Base-by-base conservation (phyloP, 805 yeast species). In the Debaryomyces castellii region DNA sequence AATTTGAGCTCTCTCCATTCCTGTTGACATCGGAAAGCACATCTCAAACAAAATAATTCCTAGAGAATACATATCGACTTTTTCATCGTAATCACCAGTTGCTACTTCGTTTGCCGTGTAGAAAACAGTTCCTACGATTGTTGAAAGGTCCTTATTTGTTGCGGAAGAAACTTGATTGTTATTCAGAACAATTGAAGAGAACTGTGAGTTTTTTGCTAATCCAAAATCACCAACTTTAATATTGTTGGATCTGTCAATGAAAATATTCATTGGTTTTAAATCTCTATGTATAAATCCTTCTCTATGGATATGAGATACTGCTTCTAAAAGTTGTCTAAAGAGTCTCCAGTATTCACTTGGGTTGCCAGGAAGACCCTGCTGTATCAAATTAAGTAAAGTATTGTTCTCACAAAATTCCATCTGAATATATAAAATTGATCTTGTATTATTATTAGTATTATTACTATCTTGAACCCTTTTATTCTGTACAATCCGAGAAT, bases 331-430 rank as follows among this genome's bases (percentile, higher is more conserved):
- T 60, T 92, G 97, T 37, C 96, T 74, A 51, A 94, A 78, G 4
- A 92, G 71, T 48, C 97, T 74, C 96, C 97, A 94, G 59, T 91
- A 92, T 54, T 88, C 95, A 47, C 81, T 86, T 0, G 88, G 71
- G 40, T 87, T 81, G 8, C 69, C 69, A 4, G 84, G 87, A 10
- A 94, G 71, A 0, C 89, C 90, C 34, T 81, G 78, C 44, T 76
- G 79, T 39, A 94, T 92, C 49, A 94, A 69, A 66, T 94, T 96
- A 42, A 79, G 78, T 23, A 94, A 67, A 0, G 99, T 92, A 47
- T 88, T 89, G 59, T 92, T 94, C 58, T 94, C 99, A 67, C 99
- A 94, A 57, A 94, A 94, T 63, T 94, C 99, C 99, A 94, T 94
- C 60, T 94, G 99, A 53, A 94, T 94, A 62, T 88, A 94, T 24